Base-by-base conservation (phyloP, 164 flowering plant species). In the Chimonanthus salicifolius region DNA sequence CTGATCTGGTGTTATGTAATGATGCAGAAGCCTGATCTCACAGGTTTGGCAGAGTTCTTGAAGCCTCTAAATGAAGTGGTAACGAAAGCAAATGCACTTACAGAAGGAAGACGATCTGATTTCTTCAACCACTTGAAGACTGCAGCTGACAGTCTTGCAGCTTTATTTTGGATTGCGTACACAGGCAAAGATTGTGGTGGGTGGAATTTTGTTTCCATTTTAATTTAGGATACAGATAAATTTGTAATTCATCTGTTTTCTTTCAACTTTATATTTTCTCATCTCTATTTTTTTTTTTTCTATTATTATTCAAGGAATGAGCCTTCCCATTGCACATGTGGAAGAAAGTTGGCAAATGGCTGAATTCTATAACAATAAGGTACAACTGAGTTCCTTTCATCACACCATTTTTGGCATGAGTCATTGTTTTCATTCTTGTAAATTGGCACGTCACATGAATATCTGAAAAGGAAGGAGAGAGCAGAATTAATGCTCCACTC, bases 331-430 rank as follows among this genome's bases (percentile, higher is more conserved):
- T 74, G 94, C 97, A 20, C 98, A 95, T 78, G 98, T 95, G 68
- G 99, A 93, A 84, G 99, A 95, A 85, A 90, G 94, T 79, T 95
- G 98, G 99, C 98, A 93, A 80, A 87, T 87, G 88, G 94, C 98
- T 68, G 99, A 95, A 72, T 95, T 95, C 81, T 95, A 95, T 80
- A 85, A 77, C 76, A 92, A 92, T 83, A 92, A 90, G 95, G 97
- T 90, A 83, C 58, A 16, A 20, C 63, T 10, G 20, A 21, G 60
- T 21, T 20, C 44, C 7, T 21, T 7, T 21, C 44, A 21, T 54
- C 4, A 54, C 58, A 50, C 16, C 60, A 54, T 54, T n/a, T 11
- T 10, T 54, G 10, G 16, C 60, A 54, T 3, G 60, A 11, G 60
- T n/a, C 60, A 54, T 9, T 9, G 33, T 33, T 33, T 33, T 33